Evolutionary conservation across 371 early-diverging fungal genomes (phyloP), one percentile per base, ranked within the genome.

Genomic region (Mortierella sp.): DNA sequence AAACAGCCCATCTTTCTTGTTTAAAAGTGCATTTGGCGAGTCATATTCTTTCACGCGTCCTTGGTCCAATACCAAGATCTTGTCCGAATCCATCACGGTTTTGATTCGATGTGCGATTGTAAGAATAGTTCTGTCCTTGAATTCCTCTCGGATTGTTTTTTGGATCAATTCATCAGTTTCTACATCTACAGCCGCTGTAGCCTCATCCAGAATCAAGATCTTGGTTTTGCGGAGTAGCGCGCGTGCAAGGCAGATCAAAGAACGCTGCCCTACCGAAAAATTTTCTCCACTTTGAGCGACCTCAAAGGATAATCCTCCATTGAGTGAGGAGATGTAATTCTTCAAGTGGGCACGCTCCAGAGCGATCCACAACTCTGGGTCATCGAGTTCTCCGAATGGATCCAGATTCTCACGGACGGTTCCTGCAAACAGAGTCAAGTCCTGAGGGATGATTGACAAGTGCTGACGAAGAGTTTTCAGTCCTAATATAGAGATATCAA

Each of bases 381-480:
- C 93, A 10, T 76, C 55, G 58, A 78, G 81, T 68, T 90, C 86
- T 47, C 59, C 70, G 31, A 92, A 88, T 5, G 92, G 91, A 72
- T 93, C 92, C 40, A 94, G 72, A 77, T 89, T 89, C 45, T 76
- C 78, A 29, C 89, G 82, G 34, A 89, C 67, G 0, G 88, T 86
- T n/a, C 91, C 96, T 15, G 90, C 89, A 86, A 96, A 98, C 26
- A 98, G 82, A 22, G 95, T 93, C 2, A 97, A 96, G 68, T 97
- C 98, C 85, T 98, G 99, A 29, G 99, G 98, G 75, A 98, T 96
- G 68, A 98, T 96, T 0, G 96, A 88, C 34, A 93, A 82, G 19
- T 89, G 89, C 35, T 90, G 91, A 35, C 94, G 86, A 51, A 97
- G 86, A 72, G 94, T 93, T 68, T 88, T 84, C n/a, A 97, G 78